Evolutionary conservation across 495 filamentous ascomycete species (phyloP), one percentile per base, ranked within the genome.

Genomic region (Diplogelasinospora grovesii): DNA sequence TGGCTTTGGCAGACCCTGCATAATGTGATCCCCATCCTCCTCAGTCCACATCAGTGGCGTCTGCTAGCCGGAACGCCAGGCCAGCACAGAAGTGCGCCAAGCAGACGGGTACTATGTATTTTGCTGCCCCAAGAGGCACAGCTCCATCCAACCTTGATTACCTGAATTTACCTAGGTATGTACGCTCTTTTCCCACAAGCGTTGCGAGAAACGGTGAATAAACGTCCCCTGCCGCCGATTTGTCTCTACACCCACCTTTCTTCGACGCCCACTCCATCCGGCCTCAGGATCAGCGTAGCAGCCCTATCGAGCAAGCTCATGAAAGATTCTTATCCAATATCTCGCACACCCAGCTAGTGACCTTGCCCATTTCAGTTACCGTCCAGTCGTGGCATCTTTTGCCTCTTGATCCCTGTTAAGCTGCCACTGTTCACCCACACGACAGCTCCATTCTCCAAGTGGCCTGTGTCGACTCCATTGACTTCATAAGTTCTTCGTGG

Each of bases 41-140:
- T 39, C 30, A 50, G 45, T 53, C 54, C 49, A 43, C 64, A 65
- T 64, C 61, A 59, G 62, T 67, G 64, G 64, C 64, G 61, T 60
- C 44, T 60, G 52, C 53, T 67, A 61, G 49, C 42, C 46, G 39
- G 46, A 16, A 48, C 36, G 40, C 30, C 41, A 39, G 41, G 8
- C 24, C 30, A 39, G 36, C 36, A 41, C 13, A 32, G 23, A 11
- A 5, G 14, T 25, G 30, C 28, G 19, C 45, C n/a, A 22, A 41
- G n/a, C 5, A 25, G 14, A n/a, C 35, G 39, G 28, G 4, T 14
- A 36, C 23, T 27, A 35, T 31, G 19, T 32, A 27, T 22, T 19
- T 28, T 28, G 23, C 31, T 21, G 32, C 28, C 41, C 31, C 21
- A 22, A 18, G 11, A n/a, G n/a, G 13, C 13, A 14, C 13, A 31